Evolutionary conservation across 73 alveolate species (phyloP), one percentile per base, ranked within the genome.

Genomic region (Blepharisma stoltei): DNA sequence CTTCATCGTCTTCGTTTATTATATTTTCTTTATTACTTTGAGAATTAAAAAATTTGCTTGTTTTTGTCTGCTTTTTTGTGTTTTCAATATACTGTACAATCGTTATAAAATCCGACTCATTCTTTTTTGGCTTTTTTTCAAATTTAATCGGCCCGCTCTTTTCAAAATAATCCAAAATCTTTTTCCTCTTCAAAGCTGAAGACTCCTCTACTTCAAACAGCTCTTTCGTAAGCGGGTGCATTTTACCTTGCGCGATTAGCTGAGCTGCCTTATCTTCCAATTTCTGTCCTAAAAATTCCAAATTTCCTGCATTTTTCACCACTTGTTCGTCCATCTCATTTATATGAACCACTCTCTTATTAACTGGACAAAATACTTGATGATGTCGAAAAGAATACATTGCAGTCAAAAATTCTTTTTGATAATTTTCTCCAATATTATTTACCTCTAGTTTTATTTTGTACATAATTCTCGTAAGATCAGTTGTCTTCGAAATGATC

Each of bases 281-380:
- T 2, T n/a, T 60, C 45, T 60, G 46, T 0, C 73, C 73, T 25
- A 60, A 60, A 60, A 60, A 60, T 14, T 25, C 18, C 73, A 60
- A 60, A 38, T 60, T 32, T 32, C 41, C 41, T 32, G 41, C 41
- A 32, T 3, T 32, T 32, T 32, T 32, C 41, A 32, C 0, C 41
- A 32, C 41, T 32, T 32, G 41, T 78, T 78, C 76, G 53, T 78
- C 81, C 8, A 88, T 71, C 44, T 86, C 93, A 83, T 86, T 75
- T 55, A 82, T 85, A 82, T 88, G 77, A 25, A 81, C 95, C 60
- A 88, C 49, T 77, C 92, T 86, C 54, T 92, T 78, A 54, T 83
- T 83, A 7, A 82, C 54, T 20, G 99, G 99, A 77, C 99, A 96
- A 80, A 86, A 96, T 1, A 96, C 98, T 4, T 87, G 81, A 78